Base-by-base conservation (phyloP, 495 filamentous ascomycete genomes). In the Glutinoglossum americanum region DNA sequence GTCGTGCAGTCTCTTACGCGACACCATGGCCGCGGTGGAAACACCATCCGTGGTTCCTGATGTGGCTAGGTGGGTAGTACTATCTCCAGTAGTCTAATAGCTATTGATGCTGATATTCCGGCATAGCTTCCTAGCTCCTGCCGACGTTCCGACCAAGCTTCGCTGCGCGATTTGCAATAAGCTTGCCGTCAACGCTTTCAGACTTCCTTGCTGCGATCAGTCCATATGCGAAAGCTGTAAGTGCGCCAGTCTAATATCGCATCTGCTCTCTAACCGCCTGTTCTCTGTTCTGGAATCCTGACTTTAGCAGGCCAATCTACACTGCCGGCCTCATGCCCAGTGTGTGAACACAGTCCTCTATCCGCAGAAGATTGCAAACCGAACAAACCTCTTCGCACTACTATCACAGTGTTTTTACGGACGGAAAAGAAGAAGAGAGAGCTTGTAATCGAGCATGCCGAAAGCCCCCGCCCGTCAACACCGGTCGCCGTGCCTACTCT, bases 191-290 rank as follows among this genome's bases (percentile, higher is more conserved):
- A 89, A 95, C 65, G 87, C 90, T 1, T 93, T 89, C 63, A 82
- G 87, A 32, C 72, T 95, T 11, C 89, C 89, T 7, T 99, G 92
- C 68, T 99, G 92, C 68, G 90, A 96, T 65, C 89, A 94, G 64
- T 81, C 84, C 26, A 93, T 96, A 58, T 97, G 93, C 71, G 85
- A 90, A 64, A 78, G 72, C 57, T 98, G 92, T 95, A 72, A 69
- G 87, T 70, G 51, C 25, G 64, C 49, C 53, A 30, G 41, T 47
- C 37, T 19, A 1, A 51, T n/a, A 21, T 19, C 7, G 19, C 32
- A n/a, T 51, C 48, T 39, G 25, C 27, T 59, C 10, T 59, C 30
- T 27, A 23, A 9, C 21, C 28, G 6, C 5, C 19, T 28, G 17
- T 35, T 26, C 28, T 35, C 10, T 35, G 15, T 2, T n/a, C n/a